Conservation (phyloP, 2,329 filamentous ascomycete genomes). For the Exophiala dermatitidis region DNA sequence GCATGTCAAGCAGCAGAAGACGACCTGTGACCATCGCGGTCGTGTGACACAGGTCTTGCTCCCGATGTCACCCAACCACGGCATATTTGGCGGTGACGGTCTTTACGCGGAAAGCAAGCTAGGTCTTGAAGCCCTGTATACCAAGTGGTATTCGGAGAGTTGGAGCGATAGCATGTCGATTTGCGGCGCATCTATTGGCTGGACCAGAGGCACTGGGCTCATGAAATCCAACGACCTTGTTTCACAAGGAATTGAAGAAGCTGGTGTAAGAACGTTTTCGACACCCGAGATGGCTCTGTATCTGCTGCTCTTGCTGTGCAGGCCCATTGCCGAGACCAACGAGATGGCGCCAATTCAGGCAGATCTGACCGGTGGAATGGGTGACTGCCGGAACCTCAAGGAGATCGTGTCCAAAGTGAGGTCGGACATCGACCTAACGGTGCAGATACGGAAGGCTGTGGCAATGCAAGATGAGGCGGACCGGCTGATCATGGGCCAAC, state of each 20-base stretch:
- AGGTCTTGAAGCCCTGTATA: constrained; percentile 93
- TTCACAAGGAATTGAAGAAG: constrained; percentile 91
- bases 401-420: constrained; percentile 87
- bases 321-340: constrained; percentile 87
- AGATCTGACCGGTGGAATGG: constrained; percentile 92
- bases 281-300: constrained; percentile 99
- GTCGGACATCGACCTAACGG: constrained; percentile 77
- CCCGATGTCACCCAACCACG: constrained; percentile 93
- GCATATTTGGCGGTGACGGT: constrained; percentile 95
- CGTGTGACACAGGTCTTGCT: constrained; percentile 94
- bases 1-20: constrained; percentile 84
- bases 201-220: constrained; percentile 95
- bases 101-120: constrained; percentile 98
- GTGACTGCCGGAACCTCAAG: constrained; percentile 95
- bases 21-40: constrained; percentile 79
- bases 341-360: constrained; percentile 93
- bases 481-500: too few species aligned
- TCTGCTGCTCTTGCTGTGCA: constrained; percentile 89
- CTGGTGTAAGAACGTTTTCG: constrained; percentile 95
- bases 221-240: constrained; percentile 98
- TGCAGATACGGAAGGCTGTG: too few species aligned
- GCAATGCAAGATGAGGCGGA: too few species aligned
- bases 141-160: constrained; percentile 94
- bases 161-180: constrained; percentile 98
- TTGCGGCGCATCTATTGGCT: constrained; percentile 95